phyloP scores from a whole-genome alignment of 345 rosid genomes.

The Schrenkiella parvula region DNA sequence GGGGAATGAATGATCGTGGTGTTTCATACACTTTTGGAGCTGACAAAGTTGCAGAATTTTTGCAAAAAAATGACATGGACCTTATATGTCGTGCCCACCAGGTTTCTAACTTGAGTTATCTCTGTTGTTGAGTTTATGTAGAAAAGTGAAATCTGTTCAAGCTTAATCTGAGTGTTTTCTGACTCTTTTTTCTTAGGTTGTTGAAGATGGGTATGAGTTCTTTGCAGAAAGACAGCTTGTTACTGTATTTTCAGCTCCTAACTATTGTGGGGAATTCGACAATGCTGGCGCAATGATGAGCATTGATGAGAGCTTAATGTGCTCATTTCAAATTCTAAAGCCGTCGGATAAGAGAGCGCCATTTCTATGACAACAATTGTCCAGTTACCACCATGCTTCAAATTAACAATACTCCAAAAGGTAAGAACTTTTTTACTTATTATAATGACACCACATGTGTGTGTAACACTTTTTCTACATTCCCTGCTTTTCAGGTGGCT shows the following conservation, averaged over 20 bases:
- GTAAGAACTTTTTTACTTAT: background rate
- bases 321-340: slow-evolving; percentile 89
- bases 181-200: slow-evolving; percentile 46
- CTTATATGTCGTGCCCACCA: slow-evolving; percentile 95
- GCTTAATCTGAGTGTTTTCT: background rate
- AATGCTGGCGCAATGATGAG: slow-evolving; percentile 97
- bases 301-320: slow-evolving; percentile 87
- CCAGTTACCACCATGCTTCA: background rate
- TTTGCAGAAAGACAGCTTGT: slow-evolving; percentile 86
- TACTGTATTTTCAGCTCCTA: slow-evolving; percentile 88
- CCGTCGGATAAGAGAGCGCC: slow-evolving; percentile 54
- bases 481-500: background rate
- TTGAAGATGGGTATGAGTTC: slow-evolving; percentile 94
- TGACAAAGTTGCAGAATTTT: slow-evolving; percentile 68
- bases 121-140: background rate
- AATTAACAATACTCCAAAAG: slow-evolving; percentile 10
- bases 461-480: background rate
- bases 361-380: slow-evolving; percentile 37
- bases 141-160: background rate
- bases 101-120: slow-evolving; percentile 31
- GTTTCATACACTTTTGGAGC: slow-evolving; percentile 86
- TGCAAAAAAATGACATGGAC: slow-evolving; percentile 76
- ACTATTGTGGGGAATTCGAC: slow-evolving; percentile 92
- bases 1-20: slow-evolving; percentile 95
- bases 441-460: background rate